phyloP scores from a whole-genome alignment of 1,284 basidiomycete genomes.

The Lignosus rhinocerotis region DNA sequence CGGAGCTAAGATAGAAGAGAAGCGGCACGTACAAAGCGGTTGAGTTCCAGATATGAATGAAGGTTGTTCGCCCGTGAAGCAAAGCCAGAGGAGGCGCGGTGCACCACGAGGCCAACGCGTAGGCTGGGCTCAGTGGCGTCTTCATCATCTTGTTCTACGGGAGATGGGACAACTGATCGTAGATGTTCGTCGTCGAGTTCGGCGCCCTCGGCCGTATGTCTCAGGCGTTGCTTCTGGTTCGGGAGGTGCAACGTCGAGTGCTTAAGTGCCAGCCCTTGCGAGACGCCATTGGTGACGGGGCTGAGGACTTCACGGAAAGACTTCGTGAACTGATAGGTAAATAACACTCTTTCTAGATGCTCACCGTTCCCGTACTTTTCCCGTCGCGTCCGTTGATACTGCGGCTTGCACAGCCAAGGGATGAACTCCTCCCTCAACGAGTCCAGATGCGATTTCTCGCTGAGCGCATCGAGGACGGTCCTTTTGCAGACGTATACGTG shows the following conservation, averaged over 20 bases:
- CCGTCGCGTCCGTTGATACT: slow-evolving; percentile 65
- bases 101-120: slow-evolving; percentile 61
- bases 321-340: background rate
- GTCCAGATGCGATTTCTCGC: slow-evolving; percentile 68
- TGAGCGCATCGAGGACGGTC: slow-evolving; percentile 72
- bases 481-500: slow-evolving; percentile 88
- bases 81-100: slow-evolving; percentile 56
- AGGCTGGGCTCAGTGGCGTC: slow-evolving; percentile 44
- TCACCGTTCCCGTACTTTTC: slow-evolving; percentile 49
- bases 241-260: slow-evolving; percentile 55
- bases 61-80: slow-evolving; percentile 85
- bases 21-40: slow-evolving; percentile 60
- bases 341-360: background rate
- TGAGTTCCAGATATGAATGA: slow-evolving; percentile 80
- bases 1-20: background rate
- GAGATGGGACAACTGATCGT: slow-evolving; percentile 42
- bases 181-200: slow-evolving; percentile 21
- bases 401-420: slow-evolving; percentile 86
- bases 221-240: slow-evolving; percentile 8
- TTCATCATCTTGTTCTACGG: slow-evolving; percentile 44
- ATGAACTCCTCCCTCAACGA: slow-evolving; percentile 86
- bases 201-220: slow-evolving; percentile 5
- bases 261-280: slow-evolving; percentile 50
- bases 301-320: slow-evolving; percentile 39
- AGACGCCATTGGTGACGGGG: slow-evolving; percentile 39